These are phyloP conservation scores for Ophiosphaerella korrae DNA, from an alignment of 2,329 filamentous ascomycete genomes.

Conservation along the genomic window DNA sequence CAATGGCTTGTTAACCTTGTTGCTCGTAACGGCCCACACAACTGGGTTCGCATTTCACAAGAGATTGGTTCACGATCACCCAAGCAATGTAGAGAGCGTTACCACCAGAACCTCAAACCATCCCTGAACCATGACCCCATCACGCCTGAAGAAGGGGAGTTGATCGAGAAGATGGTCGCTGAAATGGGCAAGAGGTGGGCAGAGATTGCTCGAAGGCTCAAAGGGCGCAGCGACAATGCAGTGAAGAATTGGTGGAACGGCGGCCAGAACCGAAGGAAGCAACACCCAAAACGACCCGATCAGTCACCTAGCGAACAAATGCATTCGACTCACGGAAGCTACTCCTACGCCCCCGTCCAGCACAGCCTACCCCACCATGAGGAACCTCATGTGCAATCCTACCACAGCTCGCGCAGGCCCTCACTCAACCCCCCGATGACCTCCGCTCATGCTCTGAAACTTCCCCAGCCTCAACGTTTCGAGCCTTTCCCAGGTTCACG, in stretches of 20 bases:
- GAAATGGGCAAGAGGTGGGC: slow-evolving; percentile 89
- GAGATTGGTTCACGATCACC: slow-evolving; percentile 78
- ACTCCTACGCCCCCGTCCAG: slow-evolving; percentile 34
- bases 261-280: slow-evolving; percentile 77
- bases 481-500: slow-evolving; percentile 39
- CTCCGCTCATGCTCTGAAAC: slow-evolving; percentile 37
- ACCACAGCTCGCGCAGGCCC: slow-evolving; percentile 35
- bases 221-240: slow-evolving; percentile 88
- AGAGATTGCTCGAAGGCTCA: slow-evolving; percentile 81
- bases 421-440: slow-evolving; percentile 34
- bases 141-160: slow-evolving; percentile 72
- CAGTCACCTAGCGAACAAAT: slow-evolving; percentile 33
- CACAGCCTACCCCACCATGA: slow-evolving; percentile 32
- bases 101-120: slow-evolving; percentile 89
- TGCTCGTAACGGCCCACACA: slow-evolving; percentile 72
- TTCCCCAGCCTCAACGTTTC: slow-evolving; percentile 40
- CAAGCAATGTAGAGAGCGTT: slow-evolving; percentile 94
- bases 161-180: slow-evolving; percentile 77
- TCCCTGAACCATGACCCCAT: slow-evolving; percentile 80
- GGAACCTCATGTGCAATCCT: slow-evolving; percentile 32
- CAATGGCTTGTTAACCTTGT: slow-evolving; percentile 72
- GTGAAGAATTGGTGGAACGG: slow-evolving; percentile 99
- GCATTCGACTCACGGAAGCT: slow-evolving; percentile 38
- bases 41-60: slow-evolving; percentile 88
- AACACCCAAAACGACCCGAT: slow-evolving; percentile 45